Percentiles rank a stretch among this genome's conserved stretches.
These are phyloP conservation scores for Colletotrichum eremochloae DNA, from an alignment of 2,329 filamentous ascomycete genomes.

Conservation along the genomic window DNA sequence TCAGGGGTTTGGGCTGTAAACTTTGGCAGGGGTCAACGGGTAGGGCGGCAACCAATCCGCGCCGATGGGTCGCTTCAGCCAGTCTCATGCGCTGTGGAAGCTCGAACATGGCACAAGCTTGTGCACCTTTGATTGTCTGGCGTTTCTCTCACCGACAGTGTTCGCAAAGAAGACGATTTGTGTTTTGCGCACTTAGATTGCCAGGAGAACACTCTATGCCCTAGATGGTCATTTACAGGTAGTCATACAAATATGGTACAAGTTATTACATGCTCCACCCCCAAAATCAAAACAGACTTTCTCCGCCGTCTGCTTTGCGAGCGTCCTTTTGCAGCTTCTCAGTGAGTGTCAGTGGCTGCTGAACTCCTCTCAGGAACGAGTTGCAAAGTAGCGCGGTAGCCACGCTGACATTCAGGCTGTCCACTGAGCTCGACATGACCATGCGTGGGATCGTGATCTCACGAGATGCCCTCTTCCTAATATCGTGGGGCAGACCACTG, in stretches of 20 bases:
- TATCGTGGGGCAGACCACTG: constrained; percentile 74
- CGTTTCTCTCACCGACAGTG: neutral
- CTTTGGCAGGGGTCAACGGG: constrained; percentile 25
- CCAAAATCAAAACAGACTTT: constrained; percentile 29
- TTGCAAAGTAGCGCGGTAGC: constrained; percentile 83
- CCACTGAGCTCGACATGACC: constrained; percentile 71
- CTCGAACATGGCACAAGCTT: neutral
- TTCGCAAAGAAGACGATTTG: neutral
- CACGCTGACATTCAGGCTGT: constrained; percentile 95
- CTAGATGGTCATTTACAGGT: constrained; percentile 15
- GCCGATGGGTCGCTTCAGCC: neutral
- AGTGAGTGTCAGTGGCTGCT: constrained; percentile 46
- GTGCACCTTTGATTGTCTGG: neutral
- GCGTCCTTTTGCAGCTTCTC: constrained; percentile 53
- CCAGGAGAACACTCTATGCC: neutral
- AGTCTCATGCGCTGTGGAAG: constrained; percentile 19
- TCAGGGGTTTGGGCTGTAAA: constrained; percentile 27
- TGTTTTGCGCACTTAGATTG: neutral
- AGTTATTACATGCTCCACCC: constrained; percentile 3
- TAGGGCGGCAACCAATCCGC: constrained; percentile 10
- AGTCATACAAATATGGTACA: constrained; percentile 33
- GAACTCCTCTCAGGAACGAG: constrained; percentile 69
- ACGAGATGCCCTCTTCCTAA: constrained; percentile 76
- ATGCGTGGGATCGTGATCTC: constrained; percentile 74
- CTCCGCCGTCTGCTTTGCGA: constrained; percentile 45